Evolutionary conservation across 805 yeast genomes (phyloP).

Genomic region (Debaryomyces maramus): DNA sequence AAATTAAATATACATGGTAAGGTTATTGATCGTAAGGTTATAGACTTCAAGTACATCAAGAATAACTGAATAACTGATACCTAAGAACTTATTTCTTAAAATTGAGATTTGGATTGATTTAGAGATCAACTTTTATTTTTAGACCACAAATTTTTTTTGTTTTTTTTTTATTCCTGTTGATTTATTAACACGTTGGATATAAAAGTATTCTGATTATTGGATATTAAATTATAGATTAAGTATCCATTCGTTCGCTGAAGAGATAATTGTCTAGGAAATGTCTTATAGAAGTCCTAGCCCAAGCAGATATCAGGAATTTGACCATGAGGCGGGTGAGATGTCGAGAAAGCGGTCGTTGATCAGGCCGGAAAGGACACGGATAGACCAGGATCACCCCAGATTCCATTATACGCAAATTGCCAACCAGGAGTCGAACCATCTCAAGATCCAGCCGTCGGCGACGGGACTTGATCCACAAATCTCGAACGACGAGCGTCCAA

Average conservation of each 20-base stretch:
- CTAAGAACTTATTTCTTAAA: too few species aligned
- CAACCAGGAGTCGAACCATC: constrained; percentile 59
- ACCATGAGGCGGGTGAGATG: constrained; percentile 42
- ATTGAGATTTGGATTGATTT: too few species aligned
- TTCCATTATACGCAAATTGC: constrained; percentile 77
- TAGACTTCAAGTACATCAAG: background rate
- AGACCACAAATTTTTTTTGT: background rate
- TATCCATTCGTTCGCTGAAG: too few species aligned
- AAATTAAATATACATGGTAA: too few species aligned
- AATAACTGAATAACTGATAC: too few species aligned
- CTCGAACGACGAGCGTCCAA: constrained; percentile 10
- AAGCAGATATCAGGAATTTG: constrained; percentile 38
- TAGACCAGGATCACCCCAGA: constrained; percentile 69
- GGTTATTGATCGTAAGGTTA: too few species aligned
- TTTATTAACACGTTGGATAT: background rate
- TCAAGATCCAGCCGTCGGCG: constrained; percentile 65
- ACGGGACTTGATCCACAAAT: constrained; percentile 65
- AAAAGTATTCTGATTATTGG: too few species aligned
- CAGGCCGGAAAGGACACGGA: constrained; percentile 76
- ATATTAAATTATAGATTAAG: too few species aligned
- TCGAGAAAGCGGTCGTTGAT: constrained; percentile 69
- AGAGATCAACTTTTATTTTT: too few species aligned
- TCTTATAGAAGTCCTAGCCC: constrained; percentile 29
- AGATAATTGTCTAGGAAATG: too few species aligned
- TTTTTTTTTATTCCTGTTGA: background rate